Evolutionary conservation across 768 basidiomycete genomes (phyloP).

Genomic region (Russula emetica): DNA sequence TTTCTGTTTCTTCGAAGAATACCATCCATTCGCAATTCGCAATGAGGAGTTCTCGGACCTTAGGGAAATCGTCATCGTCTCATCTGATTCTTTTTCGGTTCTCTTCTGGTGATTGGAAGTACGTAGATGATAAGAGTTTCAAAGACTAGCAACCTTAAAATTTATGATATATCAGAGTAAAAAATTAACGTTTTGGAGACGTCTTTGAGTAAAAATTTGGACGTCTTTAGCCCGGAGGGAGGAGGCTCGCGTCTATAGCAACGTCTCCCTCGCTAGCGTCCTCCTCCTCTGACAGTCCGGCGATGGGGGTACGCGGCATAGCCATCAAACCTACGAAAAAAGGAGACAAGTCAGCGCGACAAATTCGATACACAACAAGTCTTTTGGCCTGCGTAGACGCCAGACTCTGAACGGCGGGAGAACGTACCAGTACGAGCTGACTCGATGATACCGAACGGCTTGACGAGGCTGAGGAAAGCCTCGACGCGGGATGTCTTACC

Average conservation of each 20-base stretch:
- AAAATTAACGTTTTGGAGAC: background rate
- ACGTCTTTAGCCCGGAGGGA: conserved; percentile 80
- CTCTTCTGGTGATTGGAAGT: background rate
- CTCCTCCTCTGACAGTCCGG: conserved; percentile 52
- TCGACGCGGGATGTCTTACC: conserved; percentile 90
- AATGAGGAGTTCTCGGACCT: background rate
- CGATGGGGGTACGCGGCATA: conserved; percentile 94
- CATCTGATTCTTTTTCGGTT: background rate
- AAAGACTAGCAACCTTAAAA: background rate
- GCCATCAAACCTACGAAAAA: conserved; percentile 78
- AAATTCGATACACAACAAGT: background rate
- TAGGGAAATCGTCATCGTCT: background rate
- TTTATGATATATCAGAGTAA: background rate
- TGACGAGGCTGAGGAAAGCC: conserved; percentile 85
- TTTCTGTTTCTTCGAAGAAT: background rate
- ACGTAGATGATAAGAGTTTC: background rate
- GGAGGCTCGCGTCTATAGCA: conserved; percentile 81
- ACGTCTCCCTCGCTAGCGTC: conserved; percentile 48
- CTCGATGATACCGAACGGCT: conserved; percentile 95
- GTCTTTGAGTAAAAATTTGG: conserved; percentile 4
- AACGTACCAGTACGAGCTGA: conserved; percentile 83
- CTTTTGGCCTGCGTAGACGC: background rate
- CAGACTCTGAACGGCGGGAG: background rate
- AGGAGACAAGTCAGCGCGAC: background rate
- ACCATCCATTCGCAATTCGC: conserved; percentile 11